phyloP scores from a whole-genome alignment of 2,329 filamentous ascomycete species.

The Colletotrichum gigasporum region DNA sequence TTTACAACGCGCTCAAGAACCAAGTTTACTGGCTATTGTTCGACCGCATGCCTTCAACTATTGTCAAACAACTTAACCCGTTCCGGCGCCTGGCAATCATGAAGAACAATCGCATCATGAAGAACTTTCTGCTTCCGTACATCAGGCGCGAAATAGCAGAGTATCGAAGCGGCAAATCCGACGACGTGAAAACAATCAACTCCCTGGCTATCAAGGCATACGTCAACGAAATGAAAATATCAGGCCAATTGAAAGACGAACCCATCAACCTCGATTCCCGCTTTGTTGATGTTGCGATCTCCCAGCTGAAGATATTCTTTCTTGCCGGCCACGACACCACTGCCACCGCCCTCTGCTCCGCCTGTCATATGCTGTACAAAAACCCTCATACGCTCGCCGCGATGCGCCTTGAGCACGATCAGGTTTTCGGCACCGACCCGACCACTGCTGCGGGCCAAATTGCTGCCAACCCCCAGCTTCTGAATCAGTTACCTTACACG shows the following conservation, averaged over 20 bases:
- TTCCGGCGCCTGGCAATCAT: not conserved
- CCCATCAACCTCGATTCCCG: not conserved
- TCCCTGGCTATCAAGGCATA: slow-evolving; percentile 35
- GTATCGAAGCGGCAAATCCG: not conserved
- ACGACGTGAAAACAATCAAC: slow-evolving; percentile 33
- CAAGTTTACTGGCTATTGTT: not conserved
- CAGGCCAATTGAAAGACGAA: not conserved
- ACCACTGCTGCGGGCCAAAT: slow-evolving; percentile 48
- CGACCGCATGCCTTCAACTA: not conserved
- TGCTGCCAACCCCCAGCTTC: slow-evolving; percentile 50
- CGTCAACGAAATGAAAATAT: not conserved
- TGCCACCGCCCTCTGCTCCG: slow-evolving; percentile 38
- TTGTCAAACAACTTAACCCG: not conserved
- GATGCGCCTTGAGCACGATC: slow-evolving; percentile 42
- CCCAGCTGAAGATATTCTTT: slow-evolving; percentile 43
- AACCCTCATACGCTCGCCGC: slow-evolving; percentile 36
- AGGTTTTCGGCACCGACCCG: slow-evolving; percentile 55
- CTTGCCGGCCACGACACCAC: slow-evolving; percentile 46
- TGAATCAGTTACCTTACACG: slow-evolving; percentile 62
- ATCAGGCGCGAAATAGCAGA: not conserved
- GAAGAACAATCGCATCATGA: slow-evolving; percentile 11
- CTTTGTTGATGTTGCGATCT: slow-evolving; percentile 29
- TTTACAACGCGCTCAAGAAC: not conserved
- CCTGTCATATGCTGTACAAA: slow-evolving; percentile 35
- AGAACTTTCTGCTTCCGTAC: not conserved